Evolutionary conservation across 2,329 filamentous ascomycete species (phyloP), one percentile per base, ranked within the genome.

Genomic region (Aureobasidium sp.): DNA sequence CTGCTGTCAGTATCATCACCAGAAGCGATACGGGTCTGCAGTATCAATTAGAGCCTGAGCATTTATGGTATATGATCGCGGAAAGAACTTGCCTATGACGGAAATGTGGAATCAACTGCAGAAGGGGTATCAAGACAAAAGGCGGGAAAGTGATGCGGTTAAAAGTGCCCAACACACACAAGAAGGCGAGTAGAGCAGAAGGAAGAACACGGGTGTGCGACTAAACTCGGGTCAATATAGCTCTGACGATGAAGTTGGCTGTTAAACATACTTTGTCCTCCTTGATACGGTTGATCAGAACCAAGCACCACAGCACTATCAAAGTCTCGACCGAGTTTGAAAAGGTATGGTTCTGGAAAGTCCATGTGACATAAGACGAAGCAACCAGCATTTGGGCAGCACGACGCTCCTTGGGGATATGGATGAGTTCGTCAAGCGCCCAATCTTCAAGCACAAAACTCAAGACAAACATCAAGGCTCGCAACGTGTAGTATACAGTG

Each of bases 331-430:
- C 84, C 65, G 93, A 95, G 77, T 99, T 99, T 65, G 93, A 97
- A 75, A 99, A 97, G 14, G 94, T 97, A 76, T 99, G 94, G 20
- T 91, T 94, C 77, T 99, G 94, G 77, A 93, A 96, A 48, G 93
- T 97, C 93, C 94, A 99, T 52, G 94, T 99, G 68, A 97, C 93
- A 76, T 97, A 99, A 29, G 91, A 97, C 31, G 93, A 97, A 49
- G 93, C 91, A 64, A 97, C 89, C 62, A 99, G 82, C 49, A 95
- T 80, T 48, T 95, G 84, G 11, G 91, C 90, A 61, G 88, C 79
- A 68, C 84, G 84, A 65, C 91, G 87, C 70, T 84, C 78, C 64
- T 87, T 86, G 65, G 86, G 86, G 42, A 88, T 88, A 65, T 87
- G 85, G 61, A 97, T 87, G 66, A 97, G 81, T 75, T 99, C 94